Evolutionary conservation across 2,329 filamentous ascomycete species (phyloP).

Genomic region (Colletotrichum neosansevieriae): DNA sequence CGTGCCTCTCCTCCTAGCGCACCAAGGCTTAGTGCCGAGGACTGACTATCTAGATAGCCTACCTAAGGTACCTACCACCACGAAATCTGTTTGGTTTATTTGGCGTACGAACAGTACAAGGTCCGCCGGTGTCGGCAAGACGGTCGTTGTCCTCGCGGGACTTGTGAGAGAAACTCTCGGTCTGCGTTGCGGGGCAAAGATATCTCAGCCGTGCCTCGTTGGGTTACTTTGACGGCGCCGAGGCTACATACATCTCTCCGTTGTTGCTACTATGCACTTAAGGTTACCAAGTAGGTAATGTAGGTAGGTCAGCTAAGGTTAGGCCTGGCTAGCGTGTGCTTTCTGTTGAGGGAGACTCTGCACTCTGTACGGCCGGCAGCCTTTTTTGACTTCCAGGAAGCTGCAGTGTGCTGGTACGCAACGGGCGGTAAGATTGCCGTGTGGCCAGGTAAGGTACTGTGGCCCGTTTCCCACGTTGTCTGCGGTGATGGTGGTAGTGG

Average conservation of each 20-base stretch:
- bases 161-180: background rate
- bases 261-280: background rate
- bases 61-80: too few species aligned
- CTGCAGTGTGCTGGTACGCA: background rate
- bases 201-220: background rate
- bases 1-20: slow-evolving; percentile 1
- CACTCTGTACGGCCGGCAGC: background rate
- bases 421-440: slow-evolving; percentile 13
- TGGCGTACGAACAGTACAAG: background rate
- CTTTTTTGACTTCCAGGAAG: too few species aligned
- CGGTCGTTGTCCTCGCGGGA: background rate
- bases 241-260: background rate
- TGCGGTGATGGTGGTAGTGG: slow-evolving; percentile 1
- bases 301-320: slow-evolving; percentile 35
- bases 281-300: too few species aligned
- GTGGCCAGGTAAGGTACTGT: slow-evolving; percentile 3
- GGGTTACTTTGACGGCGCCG: background rate
- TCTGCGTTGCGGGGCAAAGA: slow-evolving; percentile 11
- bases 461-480: slow-evolving; percentile 25
- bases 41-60: too few species aligned
- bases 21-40: slow-evolving; percentile 15
- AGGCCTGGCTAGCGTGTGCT: slow-evolving; percentile 24
- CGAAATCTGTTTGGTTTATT: background rate
- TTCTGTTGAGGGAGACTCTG: background rate
- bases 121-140: slow-evolving; percentile 5